Percentiles rank a stretch among this genome's conserved stretches.
phyloP scores from a whole-genome alignment of 257 asterid genomes.

The Pogostemon cablin region DNA sequence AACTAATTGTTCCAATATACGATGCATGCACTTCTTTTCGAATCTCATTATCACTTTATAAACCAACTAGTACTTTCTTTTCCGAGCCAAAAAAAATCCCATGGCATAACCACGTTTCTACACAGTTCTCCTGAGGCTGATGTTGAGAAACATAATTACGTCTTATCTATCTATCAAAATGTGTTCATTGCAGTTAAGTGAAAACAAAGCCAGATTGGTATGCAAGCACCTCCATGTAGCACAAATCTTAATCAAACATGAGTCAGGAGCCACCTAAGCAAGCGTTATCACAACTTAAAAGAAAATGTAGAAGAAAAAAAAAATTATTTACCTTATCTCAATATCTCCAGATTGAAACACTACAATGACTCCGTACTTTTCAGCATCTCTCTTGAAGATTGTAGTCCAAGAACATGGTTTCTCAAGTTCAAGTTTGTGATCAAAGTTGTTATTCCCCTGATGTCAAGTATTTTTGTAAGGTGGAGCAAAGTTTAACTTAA shows the following conservation, averaged over 20 bases:
- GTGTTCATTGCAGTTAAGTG: conserved; percentile 1
- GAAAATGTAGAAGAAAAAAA: conserved; percentile 11
- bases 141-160: too few relatives aligned
- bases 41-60: too few relatives aligned
- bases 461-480: conserved; percentile 35
- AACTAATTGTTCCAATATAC: background rate
- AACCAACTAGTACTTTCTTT: too few relatives aligned
- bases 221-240: background rate
- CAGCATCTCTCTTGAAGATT: conserved; percentile 55
- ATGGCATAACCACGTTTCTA: background rate
- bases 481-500: conserved; percentile 23
- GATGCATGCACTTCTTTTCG: too few relatives aligned
- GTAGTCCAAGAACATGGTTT: conserved; percentile 88
- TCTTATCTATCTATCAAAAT: background rate
- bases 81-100: background rate
- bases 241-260: conserved; percentile 25
- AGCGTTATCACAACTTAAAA: conserved; percentile 24
- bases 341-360: conserved; percentile 81
- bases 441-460: conserved; percentile 58
- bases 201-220: background rate
- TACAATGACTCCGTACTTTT: conserved; percentile 56
- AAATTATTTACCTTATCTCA: conserved; percentile 67
- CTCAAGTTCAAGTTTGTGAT: conserved; percentile 58
- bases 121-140: background rate
- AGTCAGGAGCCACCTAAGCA: conserved; percentile 16